Base-by-base conservation (phyloP, 1,284 basidiomycete genomes). In the Puccinia horiana region DNA sequence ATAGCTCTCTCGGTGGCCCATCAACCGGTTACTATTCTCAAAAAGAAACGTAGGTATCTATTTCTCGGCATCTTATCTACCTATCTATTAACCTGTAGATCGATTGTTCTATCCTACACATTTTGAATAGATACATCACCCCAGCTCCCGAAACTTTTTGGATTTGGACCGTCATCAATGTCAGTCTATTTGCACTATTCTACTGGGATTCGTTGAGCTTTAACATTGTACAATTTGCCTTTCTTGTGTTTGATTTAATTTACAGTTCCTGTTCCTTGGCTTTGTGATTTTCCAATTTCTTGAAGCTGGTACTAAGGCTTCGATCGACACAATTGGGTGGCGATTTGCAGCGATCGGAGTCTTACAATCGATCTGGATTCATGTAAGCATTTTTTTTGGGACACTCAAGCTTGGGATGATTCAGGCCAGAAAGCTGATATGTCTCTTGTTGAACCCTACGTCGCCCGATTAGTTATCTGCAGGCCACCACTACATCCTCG, bases 311-410 rank as follows among this genome's bases (percentile, higher is more conserved):
- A 84, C 85, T 49, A 82, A 83, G 49, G 83, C 85, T n/a, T 83
- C 86, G 37, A 83, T 85, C 18, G 84, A 86, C 76, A 85, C 84
- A 42, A 84, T 88, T 79, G 87, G 87, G 26, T 88, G 87, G 87
- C 83, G 87, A 23, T 87, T 88, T 83, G 86, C 87, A 12, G 83
- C 86, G 42, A 84, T 88, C 44, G 85, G 83, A 14, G 47, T 86
- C 16, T 76, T 86, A n/a, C 86, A 86, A 83, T 83, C 84, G 8
- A 78, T 87, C 85, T 86, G 84, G 81, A 83, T 84, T 49, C 82
- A 82, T 49, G 79, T 84, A 35, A 73, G 73, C 75, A 63, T 16
- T 40, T 26, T 67, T 20, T 8, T 35, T 14, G 14, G 1, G n/a
- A 20, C 5, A 35, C 23, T n/a, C n/a, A n/a, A n/a, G 63, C 83